Evolutionary conservation across 179 eudicot species (phyloP), one percentile per base, ranked within the genome.

Genomic region (Beta lomatogona): DNA sequence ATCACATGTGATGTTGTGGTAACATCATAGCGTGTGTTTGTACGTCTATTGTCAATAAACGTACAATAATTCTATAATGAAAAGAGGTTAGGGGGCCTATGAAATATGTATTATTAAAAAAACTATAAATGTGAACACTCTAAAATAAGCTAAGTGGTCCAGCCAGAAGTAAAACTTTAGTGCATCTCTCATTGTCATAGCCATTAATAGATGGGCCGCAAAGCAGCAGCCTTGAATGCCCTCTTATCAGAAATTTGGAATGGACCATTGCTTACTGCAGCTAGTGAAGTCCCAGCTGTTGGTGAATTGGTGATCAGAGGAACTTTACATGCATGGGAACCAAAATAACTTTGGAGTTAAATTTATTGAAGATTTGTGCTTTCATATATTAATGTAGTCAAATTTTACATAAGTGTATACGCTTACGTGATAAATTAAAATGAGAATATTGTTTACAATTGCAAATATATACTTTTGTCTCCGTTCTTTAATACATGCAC

Each of bases 161-260:
- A 65, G 36, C n/a, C 69, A 59, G 22, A 75, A 46, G 59, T 45
- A 31, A 74, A 50, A 66, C 12, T 22, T 41, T 3, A 53, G 73
- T 36, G 67, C 31, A 64, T 72, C 12, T 71, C 44, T 77, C 81
- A 58, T 63, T 63, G 74, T 61, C 81, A 82, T n/a, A 9, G 55
- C 58, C 66, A 77, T 77, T 48, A 77, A 82, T 77, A 61, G 78
- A 82, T 78, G 85, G 85, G 85, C 85, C 85, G 82, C 77, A 78
- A 73, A 65, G 75, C 5, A 53, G 71, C 66, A 54, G 73, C n/a
- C 57, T 71, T 63, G 19, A 75, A 44, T 66, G 69, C 41, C 41
- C 9, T 65, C 44, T 77, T 64, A 36, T 68, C 68, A 44, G 55
- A 75, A 69, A 54, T 77, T 41, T 28, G 46, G n/a, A 53, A 71